Base-by-base conservation (phyloP, 2,329 filamentous ascomycete genomes). In the Fusarium multiceps region DNA sequence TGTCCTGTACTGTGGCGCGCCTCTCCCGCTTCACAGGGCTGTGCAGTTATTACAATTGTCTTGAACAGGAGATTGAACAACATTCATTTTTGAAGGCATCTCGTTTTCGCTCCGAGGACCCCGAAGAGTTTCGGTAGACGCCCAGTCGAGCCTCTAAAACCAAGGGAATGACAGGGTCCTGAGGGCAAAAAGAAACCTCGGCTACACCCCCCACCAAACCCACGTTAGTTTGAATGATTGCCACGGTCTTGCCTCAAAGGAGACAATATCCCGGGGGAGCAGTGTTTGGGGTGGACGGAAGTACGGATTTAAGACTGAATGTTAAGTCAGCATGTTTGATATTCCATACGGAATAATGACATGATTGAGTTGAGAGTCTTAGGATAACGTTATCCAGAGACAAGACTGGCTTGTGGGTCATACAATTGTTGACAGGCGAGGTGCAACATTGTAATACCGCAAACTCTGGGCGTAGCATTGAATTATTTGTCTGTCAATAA, bases 81-180 rank as follows among this genome's bases (percentile, higher is more conserved):
- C 10, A 9, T 28, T 2, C 4, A 12, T 28, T 28, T 28, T 28
- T 28, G 27, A 28, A 1, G 27, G 27, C 11, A 28, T 23, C 40
- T 69, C 61, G 66, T 56, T 42, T 59, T 47, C 30, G 32, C 48
- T 34, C 55, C 55, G 59, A 63, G 62, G 13, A 16, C n/a, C 40
- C 72, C 69, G 69, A 74, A 61, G 46, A 27, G 55, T 65, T 71
- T 73, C 64, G 72, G 72, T 51, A 62, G 49, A 50, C 53, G 45
- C 61, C 47, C 45, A 20, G 27, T 48, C 32, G 49, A 65, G 18
- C 63, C 69, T 74, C 69, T 69, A 46, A 72, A 43, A 46, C 46
- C 18, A n/a, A 40, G 65, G 69, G 51, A 59, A 63, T 74, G 71
- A 69, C 69, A 67, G 56, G 56, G 54, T n/a, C 54, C 51, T 56